Evolutionary conservation across 2,329 filamentous ascomycete species (phyloP), one percentile per base, ranked within the genome.

Genomic region (Cryphonectria naterciae): DNA sequence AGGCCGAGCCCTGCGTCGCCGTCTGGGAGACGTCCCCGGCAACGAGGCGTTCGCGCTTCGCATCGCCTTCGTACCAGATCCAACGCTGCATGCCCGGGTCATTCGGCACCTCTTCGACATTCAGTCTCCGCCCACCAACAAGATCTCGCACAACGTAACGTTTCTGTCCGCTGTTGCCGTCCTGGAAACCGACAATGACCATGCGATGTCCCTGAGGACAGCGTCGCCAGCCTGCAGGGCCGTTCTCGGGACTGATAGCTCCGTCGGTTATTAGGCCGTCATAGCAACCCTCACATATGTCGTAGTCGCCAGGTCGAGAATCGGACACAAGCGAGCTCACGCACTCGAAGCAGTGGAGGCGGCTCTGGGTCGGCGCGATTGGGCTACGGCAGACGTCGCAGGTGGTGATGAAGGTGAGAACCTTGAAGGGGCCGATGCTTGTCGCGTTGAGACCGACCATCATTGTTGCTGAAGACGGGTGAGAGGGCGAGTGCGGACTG

Each of bases 151-250:
- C 84, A 1, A 95, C 85, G 28, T 91, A 84, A 41, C 94, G 88
- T 72, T 88, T 85, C 75, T 92, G 90, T 0, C 92, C 92, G 35
- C 88, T 87, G 25, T 88, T 86, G 43, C 86, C 73, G 25, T 93
- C 90, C 71, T 91, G 86, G 77, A 95, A 97, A 0, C 89, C 91
- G 15, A 97, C 84, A 15, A 97, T 83, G 0, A 91, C 88, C 94
- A 97, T 97, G 43, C 95, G 89, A 77, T 98, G 95, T 6, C 92
- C 92, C 58, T 87, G 85, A 0, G 91, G 85, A 78, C 95, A 98
- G 65, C 94, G 87, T 15, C 94, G 87, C 95, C 95, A 98, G 3
- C 95, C 95, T 15, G 85, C 86, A 5, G 89, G 85, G 0, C 95
- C 94, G 74, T 97, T 94, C 72, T 95, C 92, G 25, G 84, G 83